Base-by-base conservation (phyloP, 192 early-diverging fungal genomes). In the Backusella australiensis region DNA sequence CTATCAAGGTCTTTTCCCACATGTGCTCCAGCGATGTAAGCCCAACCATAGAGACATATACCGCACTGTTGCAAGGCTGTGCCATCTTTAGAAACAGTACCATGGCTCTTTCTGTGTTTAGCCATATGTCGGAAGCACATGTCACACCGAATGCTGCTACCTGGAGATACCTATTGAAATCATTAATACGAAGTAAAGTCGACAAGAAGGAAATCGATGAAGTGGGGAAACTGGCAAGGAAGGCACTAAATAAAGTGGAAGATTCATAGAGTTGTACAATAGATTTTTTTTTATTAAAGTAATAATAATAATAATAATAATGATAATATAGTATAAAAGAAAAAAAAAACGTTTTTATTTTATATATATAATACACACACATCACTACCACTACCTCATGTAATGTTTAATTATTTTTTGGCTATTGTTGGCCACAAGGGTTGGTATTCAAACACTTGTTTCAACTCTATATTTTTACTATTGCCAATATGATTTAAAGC, bases 141-240 rank as follows among this genome's bases (percentile, higher is more conserved):
- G 34, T 81, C 5, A 29, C 23, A 7, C 80, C 80, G 15, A 74
- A 81, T 74, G 35, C 59, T 19, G 26, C 52, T 23, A 77, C 74
- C 1, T 81, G 80, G 80, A 53, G 76, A 71, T 81, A 81, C 53
- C 49, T 81, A 34, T 69, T 81, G 34, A 77, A 77, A 14, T 46
- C 76, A 6, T 41, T 81, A 56, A 19, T 72, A 38, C 71, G 80
- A 67, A 75, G 73, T 41, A 52, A 63, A 44, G 73, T 81, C 19
- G 63, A 72, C 29, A 81, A 75, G 42, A 44, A 68, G 8, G 69
- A 81, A 34, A 44, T 81, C 1, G 76, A 81, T 74, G 42, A 72
- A 59, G 46, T 81, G 5, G 80, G 71, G 8, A 5, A 9, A 2
- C 35, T 70, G 17, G 46, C 68, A 21, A 63, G 34, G 59, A 26